Evolutionary conservation across 2,329 filamentous ascomycete genomes (phyloP), one percentile per base, ranked within the genome.

Genomic region (Clarireedia monteithiana): DNA sequence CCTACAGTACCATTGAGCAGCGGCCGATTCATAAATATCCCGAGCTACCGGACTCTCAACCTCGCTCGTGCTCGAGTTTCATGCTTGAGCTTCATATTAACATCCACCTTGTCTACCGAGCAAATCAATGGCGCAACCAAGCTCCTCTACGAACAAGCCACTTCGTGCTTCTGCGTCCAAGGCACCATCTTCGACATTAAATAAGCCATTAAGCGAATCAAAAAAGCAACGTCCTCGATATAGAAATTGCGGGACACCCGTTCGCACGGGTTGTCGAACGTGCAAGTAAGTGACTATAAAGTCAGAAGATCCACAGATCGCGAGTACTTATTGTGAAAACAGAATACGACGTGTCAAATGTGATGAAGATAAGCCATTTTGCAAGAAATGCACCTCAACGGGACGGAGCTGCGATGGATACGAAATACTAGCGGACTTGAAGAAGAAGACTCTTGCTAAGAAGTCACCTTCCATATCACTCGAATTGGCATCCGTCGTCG

Each of bases 301-400:
- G 10, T 34, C 30, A 12, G 10, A 34, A 34, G 30, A 34, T 14
- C 30, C 30, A 34, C 9, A 9, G 7, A 23, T 1, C 2, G 15
- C 40, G 26, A 14, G 7, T 40, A 50, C 57, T 60, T n/a, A 59
- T n/a, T 4, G 39, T 34, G 5, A 40, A 42, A 27, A 7, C 49
- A 68, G 66, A 48, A 64, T 66, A 20, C 60, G 66, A 39, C 58
- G 65, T 56, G 64, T 68, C 15, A 68, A 68, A 47, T 68, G 66
- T 50, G 66, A 64, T 39, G 66, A 68, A 55, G 61, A 63, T 20
- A 65, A 65, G 46, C 66, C 66, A 12, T 64, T 63, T 51, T 67
- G 66, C 48, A 64, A 62, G 52, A 60, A 62, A 59, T 68, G 66
- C 54, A 66, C 63, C 10, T 63, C 60, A 0, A 68, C 66, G 6